Base-by-base conservation (phyloP, 148 eudicot species). In the Camellia japonica region DNA sequence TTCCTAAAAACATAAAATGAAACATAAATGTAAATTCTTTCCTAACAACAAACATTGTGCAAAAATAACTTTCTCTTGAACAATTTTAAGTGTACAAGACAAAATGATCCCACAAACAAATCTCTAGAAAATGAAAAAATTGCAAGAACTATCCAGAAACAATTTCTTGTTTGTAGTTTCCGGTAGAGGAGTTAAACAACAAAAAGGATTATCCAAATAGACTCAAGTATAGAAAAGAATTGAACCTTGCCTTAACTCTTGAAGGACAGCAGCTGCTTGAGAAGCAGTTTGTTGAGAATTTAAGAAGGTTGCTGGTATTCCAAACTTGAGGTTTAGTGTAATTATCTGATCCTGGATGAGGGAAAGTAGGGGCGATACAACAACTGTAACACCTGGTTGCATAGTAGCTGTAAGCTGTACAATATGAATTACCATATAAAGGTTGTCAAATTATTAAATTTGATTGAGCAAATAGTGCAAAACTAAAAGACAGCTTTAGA, bases 291-390 rank as follows among this genome's bases (percentile, higher is more conserved):
- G 99, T 85, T 97, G 99, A 80, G 99, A 97, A 84, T 97, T 97
- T 79, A 97, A 78, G 85, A 97, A 97, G 68, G 99, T 97, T 78
- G 99, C 94, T 64, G 95, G 89, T 76, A 97, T 87, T 83, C 97
- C 99, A 81, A 87, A 94, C 89, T 90, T 94, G 66, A 91, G 94
- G 83, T 92, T 97, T 77, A 97, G 86, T 18, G 99, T 90, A 56
- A 97, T 87, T 83, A 97, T 94, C 87, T 97, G 99, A 87, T 97
- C 99, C 85, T 97, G 99, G 85, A 97, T 97, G 23, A 97, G 98
- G 73, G 99, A 94, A 67, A 97, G 97, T 79, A 97, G 85, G 51
- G 99, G 99, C 58, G 99, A 97, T 82, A 97, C 86, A 76, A 97
- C 99, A 76, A 97, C 78, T 58, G 98, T 97, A 80, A 97, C 95